Evolutionary conservation across 1,284 basidiomycete species (phyloP), one percentile per base, ranked within the genome.

Genomic region (Cronartium quercuum): DNA sequence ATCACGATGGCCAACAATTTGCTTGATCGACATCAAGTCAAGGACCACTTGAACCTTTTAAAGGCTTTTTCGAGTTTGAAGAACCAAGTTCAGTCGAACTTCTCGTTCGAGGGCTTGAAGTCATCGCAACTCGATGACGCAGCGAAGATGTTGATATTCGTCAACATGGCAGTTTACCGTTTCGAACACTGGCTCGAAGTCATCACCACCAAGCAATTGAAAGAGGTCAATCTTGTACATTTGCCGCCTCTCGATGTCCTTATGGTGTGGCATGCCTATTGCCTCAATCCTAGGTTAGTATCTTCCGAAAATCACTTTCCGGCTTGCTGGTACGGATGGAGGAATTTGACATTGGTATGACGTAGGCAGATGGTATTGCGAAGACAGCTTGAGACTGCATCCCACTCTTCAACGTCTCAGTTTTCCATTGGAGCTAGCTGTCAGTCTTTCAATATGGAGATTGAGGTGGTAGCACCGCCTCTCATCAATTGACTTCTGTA

Each of bases 201-300:
- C 6, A 13, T 61, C 4, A 35, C 7, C 5, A 7, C 9, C 1
- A 34, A 34, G 18, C 18, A 29, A 6, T 38, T 7, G 9, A 38
- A 1, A 2, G 15, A 13, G 5, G 12, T 77, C 6, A 41, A 12
- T 5, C n/a, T 51, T 0, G 10, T 42, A 15, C 55, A 73, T 29
- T 35, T 77, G 5, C 77, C 77, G 13, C 76, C 77, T 40, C 38
- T 76, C 7, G 78, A 78, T 68, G 77, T 78, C 1, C 55, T 77
- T 34, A 76, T 78, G 73, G 77, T 78, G 29, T 78, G 78, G 77
- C 77, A 78, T 63, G 21, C 78, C 15, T 76, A 78, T 69, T 44
- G 65, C n/a, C 70, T 78, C 41, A 78, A 78, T 57, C 78, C 78
- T 0, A 58, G 77, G 12, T 42, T 40, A 42, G 40, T 40, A 1